Base-by-base conservation (phyloP, 1,139 yeast genomes). In the Kazachstania sp. region DNA sequence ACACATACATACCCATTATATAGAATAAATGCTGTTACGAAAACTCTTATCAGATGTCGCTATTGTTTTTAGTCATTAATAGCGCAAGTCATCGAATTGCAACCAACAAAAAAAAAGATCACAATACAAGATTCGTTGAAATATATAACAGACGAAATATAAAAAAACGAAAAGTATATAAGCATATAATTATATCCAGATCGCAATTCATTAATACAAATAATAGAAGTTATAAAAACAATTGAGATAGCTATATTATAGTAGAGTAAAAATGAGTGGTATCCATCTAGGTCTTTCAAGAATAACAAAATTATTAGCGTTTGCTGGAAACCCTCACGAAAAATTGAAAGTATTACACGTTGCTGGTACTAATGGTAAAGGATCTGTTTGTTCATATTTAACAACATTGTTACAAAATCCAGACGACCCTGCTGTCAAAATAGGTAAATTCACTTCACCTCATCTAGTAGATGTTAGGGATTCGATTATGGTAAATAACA, bases 321-420 rank as follows among this genome's bases (percentile, higher is more conserved):
- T 70, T 43, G 66, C 87, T 32, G 87, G 87, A 0, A 75, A 78
- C 57, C 96, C 95, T 0, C 95, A 86, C 42, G 60, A 64, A 31
- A 52, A 66, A 2, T 78, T 78, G 62, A 77, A 78, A 52, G 78
- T 88, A 1, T 69, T 90, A 6, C 97, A 90, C 61, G 74, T 90
- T 11, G 95, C 96, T 0, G 97, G 97, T 0, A 90, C 97, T 4
- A 90, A 90, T 61, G 97, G 97, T 0, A 90, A 90, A 60, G 97
- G 97, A 0, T 86, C 95, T 0, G 86, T 88, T 0, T 79, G 94
- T 50, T 81, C 95, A 0, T 87, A 86, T 60, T 54, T 88, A 8
- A 73, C 88, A 5, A 43, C 45, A 3, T 77, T 87, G 23, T 72
- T 83, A 8, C 66, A 31, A 39, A 45, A 44, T 66, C 37, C 41